phyloP scores from a whole-genome alignment of 108 stramenopile species.

The Nannochloropsis oceanica region DNA sequence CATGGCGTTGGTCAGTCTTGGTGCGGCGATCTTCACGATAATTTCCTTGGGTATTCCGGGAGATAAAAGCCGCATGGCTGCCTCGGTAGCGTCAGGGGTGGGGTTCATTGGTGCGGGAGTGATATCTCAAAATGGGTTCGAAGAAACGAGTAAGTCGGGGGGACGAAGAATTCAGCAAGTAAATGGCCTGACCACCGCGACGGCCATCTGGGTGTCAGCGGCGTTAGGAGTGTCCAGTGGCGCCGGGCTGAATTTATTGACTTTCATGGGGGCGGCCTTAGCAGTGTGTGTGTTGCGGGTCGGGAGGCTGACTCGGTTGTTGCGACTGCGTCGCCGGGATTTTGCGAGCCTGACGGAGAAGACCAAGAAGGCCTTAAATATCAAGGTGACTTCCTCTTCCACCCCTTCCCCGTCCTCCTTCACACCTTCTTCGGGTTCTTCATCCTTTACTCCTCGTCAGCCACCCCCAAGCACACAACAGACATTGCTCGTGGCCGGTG shows the following conservation, averaged over 20 bases:
- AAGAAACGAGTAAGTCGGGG: not conserved
- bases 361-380: not conserved
- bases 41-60: slow-evolving; percentile 52
- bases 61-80: slow-evolving; percentile 54
- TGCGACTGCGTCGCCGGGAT: not conserved
- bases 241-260: slow-evolving; percentile 63
- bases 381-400: not conserved
- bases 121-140: slow-evolving; percentile 31
- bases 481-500: not conserved
- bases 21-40: slow-evolving; percentile 68
- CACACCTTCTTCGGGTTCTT: too few species aligned
- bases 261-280: slow-evolving; percentile 48
- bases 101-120: slow-evolving; percentile 50
- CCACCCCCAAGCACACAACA: not conserved
- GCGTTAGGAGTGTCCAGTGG: slow-evolving; percentile 69
- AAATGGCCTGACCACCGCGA: slow-evolving; percentile 62
- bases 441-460: too few species aligned
- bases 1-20: slow-evolving; percentile 68
- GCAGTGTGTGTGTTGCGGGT: slow-evolving; percentile 55
- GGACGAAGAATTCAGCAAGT: slow-evolving; percentile 11
- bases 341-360: not conserved
- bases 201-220: slow-evolving; percentile 70
- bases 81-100: slow-evolving; percentile 47
- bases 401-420: not conserved
- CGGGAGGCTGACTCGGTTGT: not conserved